Evolutionary conservation across 73 alveolate species (phyloP), one percentile per base, ranked within the genome.

Genomic region (Blepharisma japonicum): DNA sequence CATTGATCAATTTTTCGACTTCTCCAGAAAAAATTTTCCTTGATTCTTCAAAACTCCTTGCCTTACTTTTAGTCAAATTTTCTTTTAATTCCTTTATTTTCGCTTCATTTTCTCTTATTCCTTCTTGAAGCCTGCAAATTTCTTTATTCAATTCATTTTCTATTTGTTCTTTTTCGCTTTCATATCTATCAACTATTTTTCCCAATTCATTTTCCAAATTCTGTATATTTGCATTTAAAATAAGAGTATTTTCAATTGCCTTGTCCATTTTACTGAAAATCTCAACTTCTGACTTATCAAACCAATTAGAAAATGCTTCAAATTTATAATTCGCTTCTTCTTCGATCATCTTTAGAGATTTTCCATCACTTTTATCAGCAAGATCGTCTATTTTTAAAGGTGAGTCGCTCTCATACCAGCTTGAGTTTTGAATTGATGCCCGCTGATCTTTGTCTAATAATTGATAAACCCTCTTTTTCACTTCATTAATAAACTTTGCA

Each of bases 1-100:
- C 74, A 14, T 61, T n/a, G 18, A 61, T 61, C 18, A 61, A 14
- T 61, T 61, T 61, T 20, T 61, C 74, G 2, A 61, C 23, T 61
- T 61, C 74, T 2, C 47, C 23, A n/a, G 23, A 8, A 8, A 2
- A 39, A 25, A 39, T 39, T 25, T 25, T 61, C 18, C 74, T n/a
- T 0, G 46, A n/a, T 2, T 61, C 74, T 14, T 61, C 23, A 20
- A 61, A 25, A 3, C 47, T 14, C 18, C 46, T 61, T 8, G 48
- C 5, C 5, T 61, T 61, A 48, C 50, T 14, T 61, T 14, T n/a
- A n/a, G 14, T 4, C 49, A 61, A 8, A 2, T 61, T 39, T 61
- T 61, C 74, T 61, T 25, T 14, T 14, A 20, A 25, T 20, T 61
- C 74, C 4, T 61, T 61, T 61, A 61, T 61, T 61, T 25, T 61